Evolutionary conservation across 495 filamentous ascomycete genomes (phyloP), one percentile per base, ranked within the genome.

Genomic region (Aspergillus wentii): DNA sequence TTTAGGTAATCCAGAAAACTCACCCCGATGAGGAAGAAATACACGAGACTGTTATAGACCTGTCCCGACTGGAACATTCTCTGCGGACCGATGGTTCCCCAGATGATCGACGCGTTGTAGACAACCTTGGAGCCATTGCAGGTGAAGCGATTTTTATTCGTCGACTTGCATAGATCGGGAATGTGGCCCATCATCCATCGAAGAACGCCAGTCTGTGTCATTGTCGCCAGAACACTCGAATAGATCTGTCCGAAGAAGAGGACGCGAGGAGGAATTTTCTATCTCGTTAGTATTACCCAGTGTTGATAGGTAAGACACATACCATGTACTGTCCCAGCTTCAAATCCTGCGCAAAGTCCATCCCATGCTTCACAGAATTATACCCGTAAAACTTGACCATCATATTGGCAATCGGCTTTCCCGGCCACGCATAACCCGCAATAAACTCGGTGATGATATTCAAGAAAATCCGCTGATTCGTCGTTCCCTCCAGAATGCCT

Each of bases 401-500:
- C 81, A 89, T 88, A 52, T 89, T 89, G 20, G 85, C 86, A 8
- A 92, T 80, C 1, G 86, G 85, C 17, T 82, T 80, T 9, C 86
- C 86, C 3, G 86, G 85, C 54, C 88, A 89, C 8, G 83, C 57
- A 27, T 69, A 74, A 23, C 86, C 86, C n/a, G 82, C 85, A 39
- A 89, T 82, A 28, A 90, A 66, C 56, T 91, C 86, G 53, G 85
- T 52, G 40, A 87, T 80, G 8, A 88, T 71, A 54, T 85, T 89
- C 48, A 87, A 79, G 51, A 74, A 80, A 43, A 52, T 35, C 1
- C 49, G 38, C 17, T 49, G 45, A 50, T 91, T 91, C 7, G 86
- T 88, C 35, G 88, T 86, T 6, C 83, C 86, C 76, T 86, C 85
- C 36, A 90, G 78, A 32, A 90, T 89, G 38, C 86, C 86, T 48